These are phyloP conservation scores for Yamadazyma phyllophila DNA, from an alignment of 805 yeast species.

Conservation along the genomic window DNA sequence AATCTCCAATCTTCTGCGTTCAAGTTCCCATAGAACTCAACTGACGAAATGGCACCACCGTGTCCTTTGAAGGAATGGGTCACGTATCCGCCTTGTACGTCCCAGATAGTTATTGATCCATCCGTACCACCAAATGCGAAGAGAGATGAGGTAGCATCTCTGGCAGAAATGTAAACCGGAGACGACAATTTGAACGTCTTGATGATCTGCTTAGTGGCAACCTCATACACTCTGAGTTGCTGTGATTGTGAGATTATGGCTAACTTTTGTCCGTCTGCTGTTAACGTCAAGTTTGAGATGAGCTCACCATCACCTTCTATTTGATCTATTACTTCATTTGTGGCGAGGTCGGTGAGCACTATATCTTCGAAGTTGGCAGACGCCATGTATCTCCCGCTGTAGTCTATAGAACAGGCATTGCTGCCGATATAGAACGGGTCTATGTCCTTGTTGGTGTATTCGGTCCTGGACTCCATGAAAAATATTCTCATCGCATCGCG, in stretches of 20 bases:
- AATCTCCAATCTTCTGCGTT: conserved; percentile 71
- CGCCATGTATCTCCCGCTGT: conserved; percentile 63
- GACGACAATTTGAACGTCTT: conserved; percentile 64
- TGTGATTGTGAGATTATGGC: conserved; percentile 83
- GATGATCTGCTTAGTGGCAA: conserved; percentile 37
- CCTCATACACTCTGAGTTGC: conserved; percentile 64
- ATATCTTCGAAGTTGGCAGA: conserved; percentile 80
- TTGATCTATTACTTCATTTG: conserved; percentile 56
- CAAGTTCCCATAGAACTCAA: conserved; percentile 69
- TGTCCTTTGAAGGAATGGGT: conserved; percentile 94
- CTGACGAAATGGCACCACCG: conserved; percentile 79
- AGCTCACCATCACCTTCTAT: conserved; percentile 84
- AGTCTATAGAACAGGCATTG: conserved; percentile 65
- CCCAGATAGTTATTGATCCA: conserved; percentile 90
- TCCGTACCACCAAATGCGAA: conserved; percentile 95
- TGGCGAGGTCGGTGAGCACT: conserved; percentile 59
- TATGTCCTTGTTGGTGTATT: conserved; percentile 48
- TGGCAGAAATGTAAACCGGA: conserved; percentile 75
- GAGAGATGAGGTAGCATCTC: conserved; percentile 78
- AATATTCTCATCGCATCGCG: conserved; percentile 8
- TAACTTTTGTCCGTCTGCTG: conserved; percentile 71
- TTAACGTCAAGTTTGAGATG: conserved; percentile 68
- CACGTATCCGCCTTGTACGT: conserved; percentile 78
- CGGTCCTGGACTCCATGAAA: conserved; percentile 31
- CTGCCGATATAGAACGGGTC: conserved; percentile 89